These are phyloP conservation scores for Aspergillus mulundensis DNA, from an alignment of 495 filamentous ascomycete species.

Conservation along the genomic window DNA sequence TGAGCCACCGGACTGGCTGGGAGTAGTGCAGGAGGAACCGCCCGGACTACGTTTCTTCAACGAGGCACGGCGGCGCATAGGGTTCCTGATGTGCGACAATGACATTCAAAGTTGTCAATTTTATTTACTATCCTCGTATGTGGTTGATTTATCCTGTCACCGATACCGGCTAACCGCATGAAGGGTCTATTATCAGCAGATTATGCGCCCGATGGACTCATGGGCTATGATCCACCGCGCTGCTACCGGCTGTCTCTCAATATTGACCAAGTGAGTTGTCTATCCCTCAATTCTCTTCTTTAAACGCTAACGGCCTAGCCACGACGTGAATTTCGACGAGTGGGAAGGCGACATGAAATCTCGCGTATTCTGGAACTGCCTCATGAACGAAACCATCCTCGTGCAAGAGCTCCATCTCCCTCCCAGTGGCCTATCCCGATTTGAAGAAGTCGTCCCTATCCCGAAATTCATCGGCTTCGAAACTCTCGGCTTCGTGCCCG, in stretches of 20 bases:
- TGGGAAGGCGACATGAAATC: conserved; percentile 52
- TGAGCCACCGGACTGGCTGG: conserved; percentile 43
- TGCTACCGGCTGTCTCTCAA: conserved; percentile 43
- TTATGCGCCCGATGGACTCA: conserved; percentile 43
- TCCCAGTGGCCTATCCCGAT: conserved; percentile 39
- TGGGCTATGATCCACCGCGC: conserved; percentile 49
- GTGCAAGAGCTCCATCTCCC: conserved; percentile 47
- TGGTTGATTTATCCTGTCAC: not conserved
- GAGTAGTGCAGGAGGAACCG: conserved; percentile 39
- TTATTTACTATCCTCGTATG: conserved; percentile 44
- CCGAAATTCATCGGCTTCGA: conserved; percentile 47
- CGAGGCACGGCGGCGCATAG: conserved; percentile 43
- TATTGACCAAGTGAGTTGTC: conserved; percentile 41
- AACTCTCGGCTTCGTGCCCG: conserved; percentile 31
- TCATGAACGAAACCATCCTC: conserved; percentile 49
- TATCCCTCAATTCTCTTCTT: not conserved
- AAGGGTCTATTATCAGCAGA: conserved; percentile 42
- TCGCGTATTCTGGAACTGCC: conserved; percentile 46
- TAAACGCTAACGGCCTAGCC: conserved; percentile 22
- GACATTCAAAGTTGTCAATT: conserved; percentile 47
- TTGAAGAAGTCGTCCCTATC: conserved; percentile 45
- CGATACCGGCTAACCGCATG: conserved; percentile 5
- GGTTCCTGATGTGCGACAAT: conserved; percentile 46
- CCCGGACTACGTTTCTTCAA: conserved; percentile 45
- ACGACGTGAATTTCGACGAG: conserved; percentile 42